Evolutionary conservation across 148 eudicot genomes (phyloP), one percentile per base, ranked within the genome.

Genomic region (Limonium bicolor): DNA sequence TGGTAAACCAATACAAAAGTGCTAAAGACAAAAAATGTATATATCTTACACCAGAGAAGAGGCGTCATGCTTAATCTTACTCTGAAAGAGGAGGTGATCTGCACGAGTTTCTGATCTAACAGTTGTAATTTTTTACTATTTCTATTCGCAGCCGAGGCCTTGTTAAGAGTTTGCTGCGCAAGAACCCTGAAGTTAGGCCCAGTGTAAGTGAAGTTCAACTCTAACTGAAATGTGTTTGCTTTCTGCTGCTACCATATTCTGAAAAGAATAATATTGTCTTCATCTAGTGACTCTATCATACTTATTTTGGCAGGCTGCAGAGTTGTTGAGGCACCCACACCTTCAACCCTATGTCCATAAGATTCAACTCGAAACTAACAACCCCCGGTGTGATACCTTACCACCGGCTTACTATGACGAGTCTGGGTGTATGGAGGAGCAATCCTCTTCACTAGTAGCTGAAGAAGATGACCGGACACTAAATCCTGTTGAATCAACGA

Each of bases 281-380:
- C n/a, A n/a, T n/a, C n/a, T n/a, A n/a, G n/a, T n/a, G n/a, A n/a
- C n/a, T n/a, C n/a, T n/a, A n/a, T n/a, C n/a, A n/a, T n/a, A n/a
- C n/a, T n/a, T n/a, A n/a, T n/a, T n/a, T n/a, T n/a, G n/a, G 56
- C 71, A 90, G 97, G 97, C 95, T 62, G 76, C 93, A 41, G 95
- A 90, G 20, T 72, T 90, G 65, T 78, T 90, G 36, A 75, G 77
- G 50, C 84, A 74, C 48, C 87, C 73, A 22, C 84, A 66, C 28
- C 95, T 90, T 58, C 95, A 80, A 58, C 82, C 95, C 23, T 84
- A 90, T 35, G 85, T 78, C 30, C 60, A 63, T 15, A 70, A 83
- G 63, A 73, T 80, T 60, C 78, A 80, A 35, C 97, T 74, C 35
- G 76, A 77, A 55, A 63, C 67, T 20, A 84, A 73, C 51, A 70